Percentiles rank a stretch among this genome's conserved stretches.
These are phyloP conservation scores for Pezicula rhizophila DNA, from an alignment of 2,329 filamentous ascomycete genomes.

Conservation along the genomic window DNA sequence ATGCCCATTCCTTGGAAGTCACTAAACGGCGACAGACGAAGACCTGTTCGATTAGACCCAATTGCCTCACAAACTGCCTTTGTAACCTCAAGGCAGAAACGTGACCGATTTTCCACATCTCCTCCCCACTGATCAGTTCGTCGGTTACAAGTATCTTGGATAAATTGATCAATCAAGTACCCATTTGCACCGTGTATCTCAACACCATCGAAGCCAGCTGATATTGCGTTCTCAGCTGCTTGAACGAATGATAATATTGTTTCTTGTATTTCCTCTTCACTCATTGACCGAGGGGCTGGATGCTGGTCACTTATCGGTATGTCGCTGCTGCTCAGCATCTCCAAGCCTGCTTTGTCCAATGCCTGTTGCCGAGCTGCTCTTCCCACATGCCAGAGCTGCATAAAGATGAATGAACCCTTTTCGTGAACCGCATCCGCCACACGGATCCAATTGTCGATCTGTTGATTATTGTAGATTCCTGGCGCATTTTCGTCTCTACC, in stretches of 20 bases:
- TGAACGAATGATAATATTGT: slow-evolving; percentile 7
- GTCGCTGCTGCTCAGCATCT: slow-evolving; percentile 5
- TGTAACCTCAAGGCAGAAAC: slow-evolving; percentile 43
- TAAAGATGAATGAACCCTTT: slow-evolving; percentile 53
- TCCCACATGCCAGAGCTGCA: slow-evolving; percentile 57
- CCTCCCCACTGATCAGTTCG: slow-evolving; percentile 20
- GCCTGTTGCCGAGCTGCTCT: slow-evolving; percentile 38
- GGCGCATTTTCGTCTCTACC: slow-evolving; percentile 46
- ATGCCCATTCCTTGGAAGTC: slow-evolving; percentile 43
- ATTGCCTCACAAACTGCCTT: slow-evolving; percentile 44
- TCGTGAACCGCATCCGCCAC: slow-evolving; percentile 57
- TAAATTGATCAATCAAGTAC: slow-evolving; percentile 22
- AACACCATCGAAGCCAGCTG: slow-evolving; percentile 23
- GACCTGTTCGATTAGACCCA: slow-evolving; percentile 33
- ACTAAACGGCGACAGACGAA: slow-evolving; percentile 54
- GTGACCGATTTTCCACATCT: slow-evolving; percentile 23
- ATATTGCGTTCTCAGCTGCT: slow-evolving; percentile 17
- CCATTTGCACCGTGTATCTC: slow-evolving; percentile 22
- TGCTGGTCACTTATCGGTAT: slow-evolving; percentile 3
- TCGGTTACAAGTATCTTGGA: slow-evolving; percentile 16
- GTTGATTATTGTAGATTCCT: slow-evolving; percentile 48
- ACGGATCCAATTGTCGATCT: slow-evolving; percentile 53
- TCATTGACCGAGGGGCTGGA: slow-evolving; percentile 10
- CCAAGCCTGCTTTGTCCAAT: slow-evolving; percentile 11
- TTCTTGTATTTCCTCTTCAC: slow-evolving; percentile 15